Evolutionary conservation across 805 yeast species (phyloP).

Genomic region (Yarrowia alimentaria): DNA sequence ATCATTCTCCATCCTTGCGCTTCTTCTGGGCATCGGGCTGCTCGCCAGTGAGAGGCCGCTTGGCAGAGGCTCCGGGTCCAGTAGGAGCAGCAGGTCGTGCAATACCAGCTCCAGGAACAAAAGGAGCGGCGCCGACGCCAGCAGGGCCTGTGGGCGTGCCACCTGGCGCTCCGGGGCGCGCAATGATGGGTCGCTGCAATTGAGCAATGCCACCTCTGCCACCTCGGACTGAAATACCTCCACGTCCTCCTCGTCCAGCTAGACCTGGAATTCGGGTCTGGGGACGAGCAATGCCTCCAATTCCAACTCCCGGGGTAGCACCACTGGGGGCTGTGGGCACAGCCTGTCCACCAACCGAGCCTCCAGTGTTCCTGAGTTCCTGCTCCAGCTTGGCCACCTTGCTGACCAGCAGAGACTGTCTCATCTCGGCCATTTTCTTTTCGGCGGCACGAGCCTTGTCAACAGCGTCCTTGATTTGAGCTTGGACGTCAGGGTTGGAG

Average conservation of each 20-base stretch:
- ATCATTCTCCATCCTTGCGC: slow-evolving; percentile 26
- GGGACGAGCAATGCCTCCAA: background rate
- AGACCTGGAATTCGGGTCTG: slow-evolving; percentile 21
- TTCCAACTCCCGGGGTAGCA: background rate
- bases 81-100: slow-evolving; percentile 19
- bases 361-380: slow-evolving; percentile 35
- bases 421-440: slow-evolving; percentile 58
- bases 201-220: slow-evolving; percentile 6
- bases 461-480: slow-evolving; percentile 44
- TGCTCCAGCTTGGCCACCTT: slow-evolving; percentile 54
- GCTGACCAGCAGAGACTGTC: slow-evolving; percentile 53
- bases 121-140: slow-evolving; percentile 3
- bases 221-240: background rate
- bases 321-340: background rate
- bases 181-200: slow-evolving; percentile 17
- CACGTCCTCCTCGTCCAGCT: slow-evolving; percentile 15
- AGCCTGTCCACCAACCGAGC: background rate
- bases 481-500: slow-evolving; percentile 43
- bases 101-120: slow-evolving; percentile 9
- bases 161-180: slow-evolving; percentile 1
- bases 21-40: slow-evolving; percentile 30
- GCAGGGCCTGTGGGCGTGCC: no score
- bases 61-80: slow-evolving; percentile 21
- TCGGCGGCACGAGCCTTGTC: slow-evolving; percentile 50
- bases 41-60: slow-evolving; percentile 27